Evolutionary conservation across 352 stramenopile genomes (phyloP).

Genomic region (Aphanomyces stellatus): DNA sequence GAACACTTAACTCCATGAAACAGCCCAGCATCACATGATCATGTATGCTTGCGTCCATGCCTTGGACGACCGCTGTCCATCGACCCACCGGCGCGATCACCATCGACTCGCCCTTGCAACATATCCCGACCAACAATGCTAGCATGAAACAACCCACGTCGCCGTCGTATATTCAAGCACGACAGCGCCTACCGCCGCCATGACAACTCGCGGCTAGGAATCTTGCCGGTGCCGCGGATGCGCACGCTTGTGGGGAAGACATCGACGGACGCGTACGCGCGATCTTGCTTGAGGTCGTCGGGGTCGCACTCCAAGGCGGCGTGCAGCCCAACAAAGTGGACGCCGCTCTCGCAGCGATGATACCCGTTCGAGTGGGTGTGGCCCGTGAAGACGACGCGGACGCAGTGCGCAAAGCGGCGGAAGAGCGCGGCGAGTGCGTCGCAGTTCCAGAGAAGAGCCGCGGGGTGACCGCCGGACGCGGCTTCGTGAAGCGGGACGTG

Average conservation of each 20-base stretch:
- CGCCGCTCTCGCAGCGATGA: constrained; percentile 24
- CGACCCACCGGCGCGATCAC: too few relatives aligned
- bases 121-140: too few relatives aligned
- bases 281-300: constrained; percentile 25
- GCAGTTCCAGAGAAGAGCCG: constrained; percentile 70
- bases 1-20: too few relatives aligned
- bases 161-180: too few relatives aligned
- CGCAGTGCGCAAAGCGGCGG: constrained; percentile 27
- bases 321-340: constrained; percentile 64
- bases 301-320: constrained; percentile 60
- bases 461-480: constrained; percentile 22
- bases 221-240: constrained; percentile 48
- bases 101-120: too few relatives aligned
- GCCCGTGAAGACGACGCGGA: constrained; percentile 60
- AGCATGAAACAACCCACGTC: too few relatives aligned
- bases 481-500: constrained; percentile 46
- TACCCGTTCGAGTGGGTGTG: constrained; percentile 62
- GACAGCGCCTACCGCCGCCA: too few relatives aligned
- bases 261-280: constrained; percentile 50
- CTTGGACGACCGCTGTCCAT: too few relatives aligned
- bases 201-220: constrained; percentile 42
- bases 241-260: constrained; percentile 44
- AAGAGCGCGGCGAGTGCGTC: constrained; percentile 46
- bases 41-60: too few relatives aligned
- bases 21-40: too few relatives aligned